Evolutionary conservation across 495 filamentous ascomycete species (phyloP).

Genomic region (Xylaria flabelliformis): DNA sequence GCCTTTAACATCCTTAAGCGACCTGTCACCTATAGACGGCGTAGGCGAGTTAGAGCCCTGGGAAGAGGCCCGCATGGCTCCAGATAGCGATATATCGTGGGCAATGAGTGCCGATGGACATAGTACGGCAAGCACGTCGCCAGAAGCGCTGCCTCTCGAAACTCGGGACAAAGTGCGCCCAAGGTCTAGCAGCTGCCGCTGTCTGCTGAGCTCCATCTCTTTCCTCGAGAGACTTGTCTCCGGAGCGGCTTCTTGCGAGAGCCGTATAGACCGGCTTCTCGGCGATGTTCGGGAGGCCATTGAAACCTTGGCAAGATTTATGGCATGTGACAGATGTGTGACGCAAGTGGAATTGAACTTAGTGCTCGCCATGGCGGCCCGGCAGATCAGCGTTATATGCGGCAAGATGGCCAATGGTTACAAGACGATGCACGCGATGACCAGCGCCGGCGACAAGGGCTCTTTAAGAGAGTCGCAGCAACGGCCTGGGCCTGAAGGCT

Average conservation of each 20-base stretch:
- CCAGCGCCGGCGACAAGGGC: neutral
- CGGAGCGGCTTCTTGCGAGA: conserved; percentile 4
- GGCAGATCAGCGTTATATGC: neutral
- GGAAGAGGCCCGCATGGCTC: neutral
- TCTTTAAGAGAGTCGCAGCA: neutral
- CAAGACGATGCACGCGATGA: neutral
- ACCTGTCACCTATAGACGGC: neutral
- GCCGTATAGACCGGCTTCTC: conserved; percentile 1
- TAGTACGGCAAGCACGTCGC: neutral
- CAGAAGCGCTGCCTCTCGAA: neutral
- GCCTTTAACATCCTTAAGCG: neutral
- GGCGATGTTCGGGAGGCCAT: neutral
- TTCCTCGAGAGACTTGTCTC: conserved; percentile 6
- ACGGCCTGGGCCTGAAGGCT: neutral
- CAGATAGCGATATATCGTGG: conserved; percentile 1
- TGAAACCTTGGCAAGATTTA: neutral
- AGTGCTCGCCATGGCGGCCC: neutral
- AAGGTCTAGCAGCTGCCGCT: neutral
- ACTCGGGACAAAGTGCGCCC: neutral
- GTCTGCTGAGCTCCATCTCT: neutral
- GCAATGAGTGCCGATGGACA: neutral
- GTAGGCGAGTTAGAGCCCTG: neutral
- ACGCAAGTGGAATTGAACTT: neutral
- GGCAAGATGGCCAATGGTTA: conserved; percentile 4
- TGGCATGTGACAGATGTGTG: conserved; percentile 3